phyloP scores from a whole-genome alignment of 2,329 filamentous ascomycete genomes.

The Coleophoma crateriformis region DNA sequence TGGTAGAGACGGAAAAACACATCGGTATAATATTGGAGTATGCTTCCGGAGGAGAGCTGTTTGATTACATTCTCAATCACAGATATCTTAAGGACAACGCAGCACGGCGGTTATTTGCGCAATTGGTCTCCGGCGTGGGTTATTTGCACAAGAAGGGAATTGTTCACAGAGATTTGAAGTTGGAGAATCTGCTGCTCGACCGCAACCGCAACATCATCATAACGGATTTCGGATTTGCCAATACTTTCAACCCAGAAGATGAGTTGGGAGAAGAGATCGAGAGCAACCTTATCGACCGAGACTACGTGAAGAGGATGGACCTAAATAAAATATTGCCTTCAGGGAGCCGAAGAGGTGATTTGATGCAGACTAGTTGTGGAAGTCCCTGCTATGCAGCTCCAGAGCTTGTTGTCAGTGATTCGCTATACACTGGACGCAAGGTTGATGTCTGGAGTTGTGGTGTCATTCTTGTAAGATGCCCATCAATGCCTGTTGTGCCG shows the following conservation, averaged over 20 bases:
- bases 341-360: slow-evolving; percentile 77
- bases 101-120: slow-evolving; percentile 86
- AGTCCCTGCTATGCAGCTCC: slow-evolving; percentile 97
- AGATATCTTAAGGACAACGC: slow-evolving; percentile 92
- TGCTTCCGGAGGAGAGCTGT: slow-evolving; percentile 92
- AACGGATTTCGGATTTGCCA: slow-evolving; percentile 98
- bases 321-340: slow-evolving; percentile 73
- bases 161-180: slow-evolving; percentile 91
- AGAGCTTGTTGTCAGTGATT: slow-evolving; percentile 95
- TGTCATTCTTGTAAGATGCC: slow-evolving; percentile 79
- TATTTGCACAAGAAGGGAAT: slow-evolving; percentile 99
- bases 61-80: slow-evolving; percentile 97
- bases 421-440: slow-evolving; percentile 92
- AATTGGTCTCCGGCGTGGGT: slow-evolving; percentile 91
- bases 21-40: slow-evolving; percentile 99
- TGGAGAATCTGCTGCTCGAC: slow-evolving; percentile 92
- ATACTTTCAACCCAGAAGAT: slow-evolving; percentile 87
- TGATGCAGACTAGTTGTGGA: slow-evolving; percentile 99
- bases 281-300: slow-evolving; percentile 77
- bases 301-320: slow-evolving; percentile 81
- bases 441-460: slow-evolving; percentile 99
- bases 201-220: slow-evolving; percentile 99
- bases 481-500: background rate
- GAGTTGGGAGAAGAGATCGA: slow-evolving; percentile 89
- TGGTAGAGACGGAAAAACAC: slow-evolving; percentile 95